Base-by-base conservation (phyloP, 2,329 filamentous ascomycete genomes). In the Fusarium continuum region DNA sequence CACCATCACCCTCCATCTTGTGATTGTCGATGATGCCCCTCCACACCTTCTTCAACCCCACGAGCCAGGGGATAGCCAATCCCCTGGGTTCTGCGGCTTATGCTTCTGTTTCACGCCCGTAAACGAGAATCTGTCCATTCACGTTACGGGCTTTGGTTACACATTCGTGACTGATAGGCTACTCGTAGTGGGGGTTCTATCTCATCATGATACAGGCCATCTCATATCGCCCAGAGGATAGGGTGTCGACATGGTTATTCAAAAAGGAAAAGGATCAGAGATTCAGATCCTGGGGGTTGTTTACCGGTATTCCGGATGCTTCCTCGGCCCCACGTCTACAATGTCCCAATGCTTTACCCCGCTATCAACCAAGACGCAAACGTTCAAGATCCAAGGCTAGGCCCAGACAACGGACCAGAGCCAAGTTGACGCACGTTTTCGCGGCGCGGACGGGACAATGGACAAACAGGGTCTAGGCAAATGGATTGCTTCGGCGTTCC, bases 401-500 rank as follows among this genome's bases (percentile, higher is more conserved):
- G 19, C 2, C 25, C 32, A 29, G 26, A n/a, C 20, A 46, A 23
- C 23, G 22, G 20, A 17, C 11, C 22, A 23, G 22, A 31, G 14
- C 10, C 26, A 23, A 28, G 16, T 44, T 36, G 48, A 43, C n/a
- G 55, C 51, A 44, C n/a, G 32, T 35, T 56, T 53, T 55, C 56
- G 61, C 51, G 47, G 60, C 64, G 52, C 39, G 40, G 31, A 46
- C 56, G 40, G n/a, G 46, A 38, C 7, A 19, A 26, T 13, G 16
- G 34, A 34, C 17, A 26, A 58, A 45, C 32, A 31, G 40, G 46
- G 48, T 28, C 40, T 59, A 51, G 58, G 32, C 43, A 47, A 38
- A 43, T 53, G 43, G 36, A 51, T 55, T 57, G 39, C 50, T 61
- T 68, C 64, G 67, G 67, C 48, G 59, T 35, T 69, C 51, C 64